Evolutionary conservation across 176 grass and related monocot species (phyloP).

Genomic region (Stipa capillata): DNA sequence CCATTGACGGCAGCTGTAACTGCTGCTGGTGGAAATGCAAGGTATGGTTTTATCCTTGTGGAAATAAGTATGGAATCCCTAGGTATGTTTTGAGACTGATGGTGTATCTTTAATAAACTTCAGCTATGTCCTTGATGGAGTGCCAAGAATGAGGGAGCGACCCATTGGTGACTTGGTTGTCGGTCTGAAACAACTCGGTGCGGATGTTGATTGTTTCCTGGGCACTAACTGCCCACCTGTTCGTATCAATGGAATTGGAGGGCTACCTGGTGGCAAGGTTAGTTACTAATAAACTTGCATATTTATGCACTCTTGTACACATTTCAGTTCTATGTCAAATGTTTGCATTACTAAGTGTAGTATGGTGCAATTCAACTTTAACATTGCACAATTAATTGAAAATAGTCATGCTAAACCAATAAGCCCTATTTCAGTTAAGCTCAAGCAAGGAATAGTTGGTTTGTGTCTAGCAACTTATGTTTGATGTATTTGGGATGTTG

Average conservation of each 20-base stretch:
- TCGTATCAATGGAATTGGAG: constrained; percentile 72
- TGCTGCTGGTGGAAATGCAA: constrained; percentile 94
- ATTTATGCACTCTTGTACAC: neutral
- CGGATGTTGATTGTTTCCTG: constrained; percentile 89
- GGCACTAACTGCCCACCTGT: constrained; percentile 93
- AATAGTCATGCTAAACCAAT: neutral
- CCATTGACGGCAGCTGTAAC: constrained; percentile 86
- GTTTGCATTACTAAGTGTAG: neutral
- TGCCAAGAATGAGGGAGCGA: constrained; percentile 97
- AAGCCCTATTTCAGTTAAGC: neutral
- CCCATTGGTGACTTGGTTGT: constrained; percentile 90
- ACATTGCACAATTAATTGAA: neutral
- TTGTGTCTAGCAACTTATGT: neutral
- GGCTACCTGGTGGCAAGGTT: constrained; percentile 98
- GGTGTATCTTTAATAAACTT: neutral
- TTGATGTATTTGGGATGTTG: neutral
- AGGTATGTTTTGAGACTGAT: neutral
- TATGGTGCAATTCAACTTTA: neutral
- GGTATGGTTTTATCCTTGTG: constrained; percentile 21
- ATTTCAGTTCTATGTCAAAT: neutral
- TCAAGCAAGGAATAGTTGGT: neutral
- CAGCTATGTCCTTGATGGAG: constrained; percentile 96
- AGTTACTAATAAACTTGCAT: neutral
- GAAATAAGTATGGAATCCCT: neutral
- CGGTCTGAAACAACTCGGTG: constrained; percentile 87